Conservation (phyloP, 176 grass and related monocot species). For the Typha latifolia region DNA sequence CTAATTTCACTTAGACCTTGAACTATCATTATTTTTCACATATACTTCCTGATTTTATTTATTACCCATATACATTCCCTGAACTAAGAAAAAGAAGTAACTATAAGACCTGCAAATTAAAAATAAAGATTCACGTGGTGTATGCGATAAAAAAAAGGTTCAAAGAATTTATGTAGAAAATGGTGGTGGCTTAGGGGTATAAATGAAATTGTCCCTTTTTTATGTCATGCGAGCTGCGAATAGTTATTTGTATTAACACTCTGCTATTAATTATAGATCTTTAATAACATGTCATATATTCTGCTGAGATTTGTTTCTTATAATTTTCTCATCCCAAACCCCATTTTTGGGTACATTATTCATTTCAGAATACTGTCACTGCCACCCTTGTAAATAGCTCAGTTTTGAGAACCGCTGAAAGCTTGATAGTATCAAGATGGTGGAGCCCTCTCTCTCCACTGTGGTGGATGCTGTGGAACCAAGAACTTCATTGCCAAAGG, state of each 20-base stretch:
- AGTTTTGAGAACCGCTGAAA: not conserved
- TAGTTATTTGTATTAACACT: not conserved
- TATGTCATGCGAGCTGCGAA: not conserved
- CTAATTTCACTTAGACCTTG: no score
- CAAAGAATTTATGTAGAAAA: no score
- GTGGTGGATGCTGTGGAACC: not conserved
- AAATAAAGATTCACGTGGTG: no score
- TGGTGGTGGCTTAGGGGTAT: no score
- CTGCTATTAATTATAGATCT: not conserved
- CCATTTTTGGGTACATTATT: not conserved
- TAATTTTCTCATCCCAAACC: not conserved
- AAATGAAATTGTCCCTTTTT: not conserved
- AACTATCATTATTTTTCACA: no score
- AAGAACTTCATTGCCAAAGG: constrained; percentile 36
- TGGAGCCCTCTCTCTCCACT: constrained; percentile 1
- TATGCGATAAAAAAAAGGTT: no score
- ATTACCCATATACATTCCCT: no score
- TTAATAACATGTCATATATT: not conserved
- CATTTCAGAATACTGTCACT: not conserved
- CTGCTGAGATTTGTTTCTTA: not conserved
- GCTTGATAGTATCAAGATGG: constrained; percentile 12
- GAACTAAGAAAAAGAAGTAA: no score
- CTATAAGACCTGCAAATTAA: no score
- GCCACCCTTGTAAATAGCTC: not conserved
- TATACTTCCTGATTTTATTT: no score